Evolutionary conservation across 352 stramenopile genomes (phyloP).

Genomic region (Peronospora destructor): DNA sequence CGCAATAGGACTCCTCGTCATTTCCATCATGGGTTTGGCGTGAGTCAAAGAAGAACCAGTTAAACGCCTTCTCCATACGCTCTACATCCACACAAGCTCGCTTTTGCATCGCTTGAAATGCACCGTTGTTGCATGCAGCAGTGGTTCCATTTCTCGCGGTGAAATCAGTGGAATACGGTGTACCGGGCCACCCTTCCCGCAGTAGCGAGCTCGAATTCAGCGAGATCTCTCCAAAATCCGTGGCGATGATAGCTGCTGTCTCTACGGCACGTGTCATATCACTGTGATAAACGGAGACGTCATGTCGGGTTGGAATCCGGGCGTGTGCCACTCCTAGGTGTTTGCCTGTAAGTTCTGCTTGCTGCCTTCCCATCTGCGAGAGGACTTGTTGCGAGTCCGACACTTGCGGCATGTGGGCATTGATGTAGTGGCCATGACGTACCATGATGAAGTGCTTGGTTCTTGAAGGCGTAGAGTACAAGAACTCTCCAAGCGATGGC

Average conservation of each 20-base stretch:
- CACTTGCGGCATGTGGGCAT: conserved; percentile 53
- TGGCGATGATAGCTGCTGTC: conserved; percentile 54
- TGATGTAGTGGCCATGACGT: conserved; percentile 79
- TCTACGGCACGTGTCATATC: conserved; percentile 74
- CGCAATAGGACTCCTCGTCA: conserved; percentile 51
- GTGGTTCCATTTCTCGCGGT: conserved; percentile 5
- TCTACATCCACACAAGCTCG: conserved; percentile 39
- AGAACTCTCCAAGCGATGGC: conserved; percentile 33
- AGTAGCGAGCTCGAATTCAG: conserved; percentile 44
- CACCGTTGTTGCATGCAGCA: conserved; percentile 19
- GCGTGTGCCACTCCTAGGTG: conserved; percentile 55
- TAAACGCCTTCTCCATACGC: conserved; percentile 63
- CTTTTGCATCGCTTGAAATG: conserved; percentile 23
- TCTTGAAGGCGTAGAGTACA: conserved; percentile 48
- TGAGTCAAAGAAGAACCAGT: conserved; percentile 31
- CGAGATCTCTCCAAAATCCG: conserved; percentile 37
- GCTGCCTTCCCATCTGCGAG: conserved; percentile 69
- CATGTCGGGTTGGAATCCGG: conserved; percentile 44
- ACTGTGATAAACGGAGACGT: conserved; percentile 61
- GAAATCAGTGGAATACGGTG: conserved; percentile 44
- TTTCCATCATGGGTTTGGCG: conserved; percentile 25
- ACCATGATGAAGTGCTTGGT: conserved; percentile 72
- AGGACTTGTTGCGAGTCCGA: conserved; percentile 66
- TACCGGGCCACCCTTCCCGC: conserved; percentile 71
- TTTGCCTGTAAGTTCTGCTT: conserved; percentile 62